Percentiles rank a stretch among this genome's conserved stretches.
These are phyloP conservation scores for Lumnitzera racemosa DNA, from an alignment of 345 rosid genomes.

Conservation along the genomic window DNA sequence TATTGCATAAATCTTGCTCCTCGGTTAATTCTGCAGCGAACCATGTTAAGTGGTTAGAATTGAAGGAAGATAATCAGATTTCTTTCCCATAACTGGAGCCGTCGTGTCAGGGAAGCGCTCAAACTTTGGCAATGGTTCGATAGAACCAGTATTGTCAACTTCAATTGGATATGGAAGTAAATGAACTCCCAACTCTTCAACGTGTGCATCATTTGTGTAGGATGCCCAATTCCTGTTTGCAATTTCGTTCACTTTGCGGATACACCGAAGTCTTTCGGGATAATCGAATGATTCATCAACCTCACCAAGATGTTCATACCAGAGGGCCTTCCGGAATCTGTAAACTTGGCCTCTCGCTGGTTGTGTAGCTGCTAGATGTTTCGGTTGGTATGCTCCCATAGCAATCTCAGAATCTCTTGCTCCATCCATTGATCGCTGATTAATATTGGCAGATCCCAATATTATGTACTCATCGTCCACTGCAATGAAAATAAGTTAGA, in stretches of 20 bases:
- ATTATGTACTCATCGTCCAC: conserved; percentile 92
- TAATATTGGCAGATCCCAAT: conserved; percentile 85
- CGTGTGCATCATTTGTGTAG: conserved; percentile 15
- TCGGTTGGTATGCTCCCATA: conserved; percentile 82
- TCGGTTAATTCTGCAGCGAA: not conserved
- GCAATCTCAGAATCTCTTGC: conserved; percentile 78
- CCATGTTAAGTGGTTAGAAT: conserved; percentile 46
- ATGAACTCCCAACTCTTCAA: conserved; percentile 34
- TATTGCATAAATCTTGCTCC: not conserved
- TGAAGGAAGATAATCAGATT: conserved; percentile 41
- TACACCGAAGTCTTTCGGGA: conserved; percentile 41
- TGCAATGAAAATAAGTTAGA: conserved; percentile 9
- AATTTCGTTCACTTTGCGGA: conserved; percentile 20
- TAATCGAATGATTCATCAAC: not conserved
- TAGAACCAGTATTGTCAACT: conserved; percentile 25
- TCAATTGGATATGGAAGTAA: conserved; percentile 61
- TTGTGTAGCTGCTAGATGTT: conserved; percentile 26
- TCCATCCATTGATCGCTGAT: conserved; percentile 92
- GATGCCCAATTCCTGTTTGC: conserved; percentile 39
- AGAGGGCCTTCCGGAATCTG: conserved; percentile 55
- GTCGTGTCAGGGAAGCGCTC: conserved; percentile 60
- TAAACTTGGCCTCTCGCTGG: conserved; percentile 44
- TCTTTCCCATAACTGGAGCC: conserved; percentile 51
- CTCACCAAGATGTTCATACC: conserved; percentile 50
- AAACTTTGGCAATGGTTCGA: conserved; percentile 29